Conservation (phyloP, 352 stramenopile genomes). For the Phytopythium mirpurense region DNA sequence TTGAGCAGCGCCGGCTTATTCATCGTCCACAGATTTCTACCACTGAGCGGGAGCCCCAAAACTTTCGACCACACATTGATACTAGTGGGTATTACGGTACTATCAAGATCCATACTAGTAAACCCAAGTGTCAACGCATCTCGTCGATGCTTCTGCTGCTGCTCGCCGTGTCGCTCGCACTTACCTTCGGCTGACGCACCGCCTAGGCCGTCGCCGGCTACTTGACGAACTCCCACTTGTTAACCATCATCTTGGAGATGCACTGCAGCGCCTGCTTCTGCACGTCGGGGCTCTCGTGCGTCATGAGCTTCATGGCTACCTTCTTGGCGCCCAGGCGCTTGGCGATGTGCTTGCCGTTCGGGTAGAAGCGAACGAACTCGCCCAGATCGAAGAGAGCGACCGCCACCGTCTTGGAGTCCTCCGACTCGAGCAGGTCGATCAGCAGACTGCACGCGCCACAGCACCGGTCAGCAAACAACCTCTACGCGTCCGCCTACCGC, state of each 20-base stretch:
- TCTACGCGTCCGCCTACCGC: not conserved
- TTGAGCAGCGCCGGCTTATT: conserved; percentile 45
- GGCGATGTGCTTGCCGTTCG: conserved; percentile 94
- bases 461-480: not conserved
- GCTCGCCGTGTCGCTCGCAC: no score
- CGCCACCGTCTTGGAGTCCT: conserved; percentile 92
- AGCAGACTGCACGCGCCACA: conserved; percentile 62
- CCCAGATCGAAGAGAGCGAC: conserved; percentile 97
- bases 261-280: conserved; percentile 97
- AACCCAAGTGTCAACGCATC: no score
- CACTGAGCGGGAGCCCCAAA: no score
- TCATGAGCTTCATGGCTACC: conserved; percentile 96
- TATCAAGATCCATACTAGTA: not conserved
- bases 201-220: conserved; percentile 16
- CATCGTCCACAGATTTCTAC: conserved; percentile 14
- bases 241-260: conserved; percentile 99
- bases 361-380: conserved; percentile 97
- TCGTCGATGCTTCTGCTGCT: no score
- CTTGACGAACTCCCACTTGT: conserved; percentile 96
- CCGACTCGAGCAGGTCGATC: conserved; percentile 90
- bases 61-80: no score
- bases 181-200: no score
- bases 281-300: conserved; percentile 95
- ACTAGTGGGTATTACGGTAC: not conserved
- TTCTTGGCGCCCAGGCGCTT: conserved; percentile 96